Evolutionary conservation across 805 yeast species (phyloP), one percentile per base, ranked within the genome.

Genomic region (Myxozyma mucilagina): DNA sequence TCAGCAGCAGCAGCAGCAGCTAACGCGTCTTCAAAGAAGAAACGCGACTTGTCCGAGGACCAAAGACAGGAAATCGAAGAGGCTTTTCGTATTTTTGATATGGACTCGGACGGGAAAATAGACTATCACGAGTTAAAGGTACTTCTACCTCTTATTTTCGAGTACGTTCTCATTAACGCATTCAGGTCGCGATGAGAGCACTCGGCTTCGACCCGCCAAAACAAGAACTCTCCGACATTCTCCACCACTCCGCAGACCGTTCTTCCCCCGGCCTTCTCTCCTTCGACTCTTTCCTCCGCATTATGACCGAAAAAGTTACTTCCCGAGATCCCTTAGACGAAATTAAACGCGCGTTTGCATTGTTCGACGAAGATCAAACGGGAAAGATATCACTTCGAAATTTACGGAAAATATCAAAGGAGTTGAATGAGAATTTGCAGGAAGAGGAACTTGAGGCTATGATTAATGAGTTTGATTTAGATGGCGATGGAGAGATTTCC

Each of bases 381-480:
- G 97, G 97, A 0, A 88, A 87, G 71, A 91, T 92, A 35, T 59
- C 88, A 58, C 78, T 93, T 53, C 82, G 92, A 66, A 89, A 91
- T 71, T 80, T 94, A 61, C 84, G 96, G 73, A 82, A 94, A 63
- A 96, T 93, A 1, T 94, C 97, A 10, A 88, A 89, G 68, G 97
- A 93, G 67, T 76, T 94, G 60, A 97, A 97, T 1, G 99, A 94
- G 73, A 89, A 87, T 68, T 77, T 94, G 60, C 86, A 90, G 5
- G 99, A 94, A 68, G 97, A 90, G 61, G 99, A 94, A 71, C 78
- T 94, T 54, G 82, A 89, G 67, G 97, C 97, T 4, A 94, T 94
- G 99, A 94, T 94, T 39, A 57, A 57, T 31, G 98, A 93, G 74
- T 94, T 94, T 72, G 99, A 94, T 75, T 76, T 92, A 54, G 97